Evolutionary conservation across 331 rosid genomes (phyloP).

Genomic region (Cucumis variabilis): DNA sequence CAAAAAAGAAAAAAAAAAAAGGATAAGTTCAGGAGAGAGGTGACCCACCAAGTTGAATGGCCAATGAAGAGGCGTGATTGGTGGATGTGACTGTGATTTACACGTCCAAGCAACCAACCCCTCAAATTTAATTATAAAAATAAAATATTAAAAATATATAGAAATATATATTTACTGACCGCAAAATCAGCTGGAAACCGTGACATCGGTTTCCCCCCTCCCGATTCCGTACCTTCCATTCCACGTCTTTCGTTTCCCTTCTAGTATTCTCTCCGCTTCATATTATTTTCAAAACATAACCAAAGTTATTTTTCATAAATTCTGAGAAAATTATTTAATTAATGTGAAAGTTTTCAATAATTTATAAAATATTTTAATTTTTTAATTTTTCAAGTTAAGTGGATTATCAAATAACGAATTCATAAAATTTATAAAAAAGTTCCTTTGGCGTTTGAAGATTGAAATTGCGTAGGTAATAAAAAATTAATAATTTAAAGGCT

Average conservation of each 20-base stretch:
- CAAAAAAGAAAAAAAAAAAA: neutral
- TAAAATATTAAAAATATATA: neutral
- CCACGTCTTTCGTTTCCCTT: slow-evolving; percentile 19
- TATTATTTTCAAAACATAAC: no score
- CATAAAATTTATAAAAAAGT: no score
- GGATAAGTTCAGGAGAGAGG: neutral
- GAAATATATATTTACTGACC: slow-evolving; percentile 11
- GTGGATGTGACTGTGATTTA: slow-evolving; percentile 29
- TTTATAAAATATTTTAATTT: no score
- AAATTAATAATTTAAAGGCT: no score
- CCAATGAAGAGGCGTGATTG: slow-evolving; percentile 30
- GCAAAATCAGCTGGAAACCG: slow-evolving; percentile 32
- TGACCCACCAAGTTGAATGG: neutral
- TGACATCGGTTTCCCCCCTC: slow-evolving; percentile 26
- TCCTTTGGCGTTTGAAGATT: no score
- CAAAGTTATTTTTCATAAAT: no score
- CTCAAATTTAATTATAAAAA: no score
- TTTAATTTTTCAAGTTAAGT: no score
- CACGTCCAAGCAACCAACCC: slow-evolving; percentile 15
- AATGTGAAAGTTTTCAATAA: no score
- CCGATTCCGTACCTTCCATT: slow-evolving; percentile 12
- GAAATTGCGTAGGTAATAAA: no score
- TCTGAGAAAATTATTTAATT: no score
- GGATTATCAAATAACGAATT: no score
- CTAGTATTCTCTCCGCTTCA: neutral